Evolutionary conservation across 176 grass and related monocot species (phyloP), one percentile per base, ranked within the genome.

Genomic region (Triticum urartu): DNA sequence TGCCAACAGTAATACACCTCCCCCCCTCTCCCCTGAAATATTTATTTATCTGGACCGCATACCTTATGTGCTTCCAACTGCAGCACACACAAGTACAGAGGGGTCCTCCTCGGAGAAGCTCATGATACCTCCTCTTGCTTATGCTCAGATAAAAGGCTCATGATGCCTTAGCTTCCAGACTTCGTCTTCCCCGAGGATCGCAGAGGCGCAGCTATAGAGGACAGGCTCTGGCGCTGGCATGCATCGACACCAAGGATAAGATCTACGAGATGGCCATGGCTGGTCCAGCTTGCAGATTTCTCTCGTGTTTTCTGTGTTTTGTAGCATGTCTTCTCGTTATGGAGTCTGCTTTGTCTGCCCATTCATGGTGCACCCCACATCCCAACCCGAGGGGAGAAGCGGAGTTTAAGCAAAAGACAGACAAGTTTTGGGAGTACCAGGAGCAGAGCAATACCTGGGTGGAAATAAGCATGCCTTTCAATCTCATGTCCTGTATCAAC

Each of bases 401-500:
- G 45, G 94, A 92, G 77, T 95, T 98, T 74, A 86, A 92, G 75
- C 97, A 94, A 82, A 98, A 92, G 93, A 91, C 88, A 30, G 75
- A 90, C 10, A 95, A 70, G 86, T 98, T 95, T 39, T 98, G 97
- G 97, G 88, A 94, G 88, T 98, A 91, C 77, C 86, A 92, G 84
- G 91, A 94, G 80, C 77, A 94, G 86, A 98, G 86, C 32, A 95
- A 95, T 68, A 98, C 88, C 85, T 98, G 97, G 97, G 94, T 95
- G 58, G 90, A 98, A 52, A 87, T 98, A 83, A 94, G 79, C 79
- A 83, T 86, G 83, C 97, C 97, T 32, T 98, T 92, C 33, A 84
- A 87, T 92, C 79, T 98, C 80, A 94, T 92, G 85, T 98, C 97
- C 39, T 98, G 97, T 67, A 77, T 98, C 87, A 94, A 98, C 25